These are phyloP conservation scores for Globisporangium recalcitrans DNA, from an alignment of 352 stramenopile species.

Conservation along the genomic window DNA sequence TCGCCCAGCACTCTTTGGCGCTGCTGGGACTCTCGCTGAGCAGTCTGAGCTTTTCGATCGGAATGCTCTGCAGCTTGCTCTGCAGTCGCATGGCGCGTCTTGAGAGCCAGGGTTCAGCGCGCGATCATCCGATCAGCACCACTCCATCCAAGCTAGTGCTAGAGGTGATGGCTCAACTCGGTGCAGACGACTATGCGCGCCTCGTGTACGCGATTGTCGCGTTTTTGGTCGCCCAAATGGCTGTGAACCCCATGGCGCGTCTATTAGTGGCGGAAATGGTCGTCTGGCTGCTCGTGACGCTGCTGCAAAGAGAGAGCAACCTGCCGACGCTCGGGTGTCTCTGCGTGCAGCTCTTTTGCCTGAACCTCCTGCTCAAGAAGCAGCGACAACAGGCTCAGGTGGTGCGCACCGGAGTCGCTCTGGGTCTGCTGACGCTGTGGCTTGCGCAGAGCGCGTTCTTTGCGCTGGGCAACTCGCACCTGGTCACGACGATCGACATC, in stretches of 20 bases:
- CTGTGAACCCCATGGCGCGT: constrained; percentile 7
- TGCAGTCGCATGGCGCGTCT: constrained; percentile 12
- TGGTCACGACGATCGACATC: constrained; percentile 88
- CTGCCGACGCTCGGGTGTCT: constrained; percentile 56
- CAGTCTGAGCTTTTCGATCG: constrained; percentile 18
- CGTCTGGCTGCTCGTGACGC: constrained; percentile 50
- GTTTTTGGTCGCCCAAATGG: constrained; percentile 13
- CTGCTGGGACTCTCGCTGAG: constrained; percentile 10
- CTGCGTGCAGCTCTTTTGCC: constrained; percentile 35
- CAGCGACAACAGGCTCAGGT: constrained; percentile 1
- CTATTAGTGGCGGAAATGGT: constrained; percentile 35
- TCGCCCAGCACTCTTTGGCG: background rate
- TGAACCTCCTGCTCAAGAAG: constrained; percentile 22
- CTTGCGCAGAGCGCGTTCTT: constrained; percentile 78
- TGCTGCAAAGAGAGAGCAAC: constrained; percentile 59
- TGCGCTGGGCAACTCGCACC: constrained; percentile 82
- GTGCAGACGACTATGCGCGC: constrained; percentile 38
- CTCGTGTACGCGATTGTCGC: constrained; percentile 36
- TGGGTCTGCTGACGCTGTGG: constrained; percentile 33
- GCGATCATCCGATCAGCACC: background rate
- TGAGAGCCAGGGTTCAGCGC: background rate
- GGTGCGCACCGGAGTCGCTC: constrained; percentile 5
- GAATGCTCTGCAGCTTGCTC: constrained; percentile 22
- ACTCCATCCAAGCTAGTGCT: background rate
- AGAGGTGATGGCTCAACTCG: background rate